Conservation (phyloP, 108 stramenopile genomes). For the Cyclotella cryptica region DNA sequence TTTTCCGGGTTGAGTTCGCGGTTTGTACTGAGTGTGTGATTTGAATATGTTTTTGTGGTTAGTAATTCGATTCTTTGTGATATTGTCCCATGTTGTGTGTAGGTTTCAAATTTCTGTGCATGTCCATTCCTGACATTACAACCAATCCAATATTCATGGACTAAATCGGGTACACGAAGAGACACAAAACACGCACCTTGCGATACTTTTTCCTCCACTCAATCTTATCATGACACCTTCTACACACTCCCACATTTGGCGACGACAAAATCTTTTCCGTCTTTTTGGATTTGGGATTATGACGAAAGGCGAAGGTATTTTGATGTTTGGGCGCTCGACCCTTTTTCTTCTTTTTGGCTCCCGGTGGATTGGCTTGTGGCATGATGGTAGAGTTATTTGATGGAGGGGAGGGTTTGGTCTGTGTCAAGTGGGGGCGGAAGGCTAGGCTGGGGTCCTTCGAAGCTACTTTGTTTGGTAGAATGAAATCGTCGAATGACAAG, state of each 20-base stretch:
- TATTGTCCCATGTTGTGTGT: too few relatives aligned
- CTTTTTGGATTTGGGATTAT: slow-evolving; percentile 96
- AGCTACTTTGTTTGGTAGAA: too few relatives aligned
- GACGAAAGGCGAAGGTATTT: slow-evolving; percentile 91
- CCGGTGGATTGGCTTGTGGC: slow-evolving; percentile 39
- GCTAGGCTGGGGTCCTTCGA: too few relatives aligned
- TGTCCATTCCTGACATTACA: too few relatives aligned
- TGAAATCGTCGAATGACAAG: too few relatives aligned
- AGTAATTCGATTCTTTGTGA: neutral
- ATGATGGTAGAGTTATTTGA: slow-evolving; percentile 13
- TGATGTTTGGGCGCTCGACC: slow-evolving; percentile 90
- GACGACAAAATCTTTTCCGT: slow-evolving; percentile 85
- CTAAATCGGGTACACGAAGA: neutral
- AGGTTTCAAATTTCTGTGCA: too few relatives aligned
- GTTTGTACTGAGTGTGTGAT: slow-evolving; percentile 75
- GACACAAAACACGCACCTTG: slow-evolving; percentile 43
- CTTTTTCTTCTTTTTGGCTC: slow-evolving; percentile 76
- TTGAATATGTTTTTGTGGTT: neutral
- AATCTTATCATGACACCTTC: slow-evolving; percentile 92
- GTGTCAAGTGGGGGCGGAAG: neutral
- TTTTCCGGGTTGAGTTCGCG: slow-evolving; percentile 77
- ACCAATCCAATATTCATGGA: too few relatives aligned
- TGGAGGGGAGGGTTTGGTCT: neutral
- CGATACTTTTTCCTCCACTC: slow-evolving; percentile 94
- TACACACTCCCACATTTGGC: slow-evolving; percentile 92